These are phyloP conservation scores for Capronia epimyces DNA, from an alignment of 2,329 filamentous ascomycete genomes.

Conservation along the genomic window DNA sequence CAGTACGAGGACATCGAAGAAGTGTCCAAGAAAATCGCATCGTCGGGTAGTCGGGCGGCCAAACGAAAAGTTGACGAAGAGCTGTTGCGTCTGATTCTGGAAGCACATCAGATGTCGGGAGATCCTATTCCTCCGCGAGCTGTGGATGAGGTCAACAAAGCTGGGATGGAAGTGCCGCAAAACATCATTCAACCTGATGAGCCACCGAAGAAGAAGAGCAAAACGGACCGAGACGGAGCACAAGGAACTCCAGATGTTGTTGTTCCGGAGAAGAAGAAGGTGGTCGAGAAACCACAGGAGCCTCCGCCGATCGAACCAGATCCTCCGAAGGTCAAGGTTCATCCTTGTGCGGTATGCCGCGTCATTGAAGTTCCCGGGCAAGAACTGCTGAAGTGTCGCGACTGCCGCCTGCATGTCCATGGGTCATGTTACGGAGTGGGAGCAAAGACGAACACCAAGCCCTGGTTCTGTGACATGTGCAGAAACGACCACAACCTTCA, in stretches of 20 bases:
- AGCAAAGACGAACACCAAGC: conserved; percentile 54
- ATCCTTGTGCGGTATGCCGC: conserved; percentile 82
- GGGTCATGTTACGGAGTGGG: conserved; percentile 82
- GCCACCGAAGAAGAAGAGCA: conserved; percentile 57
- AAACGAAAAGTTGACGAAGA: conserved; percentile 91
- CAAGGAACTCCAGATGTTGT: conserved; percentile 43
- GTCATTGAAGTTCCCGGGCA: conserved; percentile 66
- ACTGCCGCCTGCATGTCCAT: conserved; percentile 89
- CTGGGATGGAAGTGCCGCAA: conserved; percentile 38
- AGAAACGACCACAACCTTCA: conserved; percentile 86
- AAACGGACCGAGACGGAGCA: conserved; percentile 48
- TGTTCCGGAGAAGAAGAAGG: conserved; percentile 54
- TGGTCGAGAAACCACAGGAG: conserved; percentile 51
- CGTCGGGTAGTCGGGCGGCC: conserved; percentile 73
- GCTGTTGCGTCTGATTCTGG: conserved; percentile 49
- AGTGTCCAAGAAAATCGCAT: conserved; percentile 76
- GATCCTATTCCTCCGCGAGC: conserved; percentile 41
- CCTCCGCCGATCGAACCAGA: conserved; percentile 65
- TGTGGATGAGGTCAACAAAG: conserved; percentile 41
- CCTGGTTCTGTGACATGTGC: conserved; percentile 97
- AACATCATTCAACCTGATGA: conserved; percentile 37
- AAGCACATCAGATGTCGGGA: conserved; percentile 41
- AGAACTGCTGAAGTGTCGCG: conserved; percentile 70
- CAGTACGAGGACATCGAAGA: conserved; percentile 95
- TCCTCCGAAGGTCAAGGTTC: conserved; percentile 67